Percentiles rank a stretch among this genome's conserved stretches.
Evolutionary conservation across 2,329 filamentous ascomycete genomes (phyloP).

Genomic region (Cytospora schulzeri): DNA sequence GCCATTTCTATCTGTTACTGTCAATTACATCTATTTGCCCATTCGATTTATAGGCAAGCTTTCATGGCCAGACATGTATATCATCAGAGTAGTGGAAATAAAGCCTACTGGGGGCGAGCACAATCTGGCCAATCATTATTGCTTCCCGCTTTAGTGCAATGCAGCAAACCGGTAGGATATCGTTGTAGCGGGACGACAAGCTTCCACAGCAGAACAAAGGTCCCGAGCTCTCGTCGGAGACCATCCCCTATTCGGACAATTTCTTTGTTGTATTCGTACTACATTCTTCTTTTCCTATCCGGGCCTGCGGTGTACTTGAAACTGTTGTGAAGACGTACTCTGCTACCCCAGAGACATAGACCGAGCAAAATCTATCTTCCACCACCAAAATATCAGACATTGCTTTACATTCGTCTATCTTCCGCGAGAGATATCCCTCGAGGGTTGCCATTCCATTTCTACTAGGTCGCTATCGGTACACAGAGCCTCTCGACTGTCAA

Average conservation of each 20-base stretch:
- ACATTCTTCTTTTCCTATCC: no score
- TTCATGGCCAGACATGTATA: constrained; percentile 1
- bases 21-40: neutral
- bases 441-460: neutral
- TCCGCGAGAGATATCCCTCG: neutral
- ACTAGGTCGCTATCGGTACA: neutral
- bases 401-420: neutral
- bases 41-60: neutral
- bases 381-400: neutral
- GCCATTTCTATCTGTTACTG: neutral
- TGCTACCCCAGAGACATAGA: no score
- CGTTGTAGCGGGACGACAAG: constrained; percentile 10
- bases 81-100: neutral
- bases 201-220: neutral
- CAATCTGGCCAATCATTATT: constrained; percentile 1
- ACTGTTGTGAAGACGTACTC: no score
- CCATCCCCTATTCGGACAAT: neutral
- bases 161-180: constrained; percentile 1
- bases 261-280: neutral
- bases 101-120: neutral
- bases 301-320: no score
- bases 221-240: neutral
- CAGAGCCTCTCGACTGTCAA: neutral
- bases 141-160: constrained; percentile 22
- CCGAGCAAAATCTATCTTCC: no score